A percentile compares a stretch with the other conserved stretches of the same genome.
phyloP scores from a whole-genome alignment of 2,329 filamentous ascomycete genomes.

The Diplodia sapinea region DNA sequence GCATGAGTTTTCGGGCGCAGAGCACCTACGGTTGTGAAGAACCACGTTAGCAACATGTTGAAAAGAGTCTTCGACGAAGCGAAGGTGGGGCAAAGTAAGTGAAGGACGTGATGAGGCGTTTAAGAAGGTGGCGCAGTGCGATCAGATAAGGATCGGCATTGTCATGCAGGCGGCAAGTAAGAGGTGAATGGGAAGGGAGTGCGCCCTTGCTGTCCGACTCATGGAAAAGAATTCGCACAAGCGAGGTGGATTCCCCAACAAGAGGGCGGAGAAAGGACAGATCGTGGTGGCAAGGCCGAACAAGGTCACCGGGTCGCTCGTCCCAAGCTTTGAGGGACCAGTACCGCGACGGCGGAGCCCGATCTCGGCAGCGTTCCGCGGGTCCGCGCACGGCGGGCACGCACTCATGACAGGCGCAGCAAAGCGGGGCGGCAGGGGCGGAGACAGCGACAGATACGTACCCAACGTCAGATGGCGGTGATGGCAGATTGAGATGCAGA shows the following conservation, averaged over 20 bases:
- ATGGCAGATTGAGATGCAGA: conserved; percentile 2
- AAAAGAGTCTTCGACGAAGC: background rate
- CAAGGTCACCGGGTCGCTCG: background rate
- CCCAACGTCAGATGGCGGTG: conserved; percentile 16
- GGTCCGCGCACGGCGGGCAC: background rate
- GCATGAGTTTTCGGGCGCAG: conserved; percentile 26
- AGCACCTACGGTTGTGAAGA: conserved; percentile 9
- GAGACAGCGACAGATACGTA: conserved; percentile 9
- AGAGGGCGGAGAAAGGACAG: background rate
- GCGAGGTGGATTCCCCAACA: background rate
- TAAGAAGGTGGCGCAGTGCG: background rate
- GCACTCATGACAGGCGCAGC: background rate
- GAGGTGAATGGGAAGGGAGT: background rate
- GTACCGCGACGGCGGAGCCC: conserved; percentile 6
- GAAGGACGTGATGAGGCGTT: background rate
- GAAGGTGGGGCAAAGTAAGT: background rate
- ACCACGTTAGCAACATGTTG: conserved; percentile 11
- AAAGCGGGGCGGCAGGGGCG: background rate
- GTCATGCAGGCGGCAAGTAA: background rate
- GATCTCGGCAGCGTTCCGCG: conserved; percentile 2
- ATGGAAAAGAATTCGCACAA: background rate
- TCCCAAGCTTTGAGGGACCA: conserved; percentile 10
- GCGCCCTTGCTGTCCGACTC: background rate
- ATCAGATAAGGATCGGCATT: background rate
- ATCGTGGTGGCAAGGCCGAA: background rate